phyloP scores from a whole-genome alignment of 1,284 basidiomycete genomes.

The Leucoagaricus sp. region DNA sequence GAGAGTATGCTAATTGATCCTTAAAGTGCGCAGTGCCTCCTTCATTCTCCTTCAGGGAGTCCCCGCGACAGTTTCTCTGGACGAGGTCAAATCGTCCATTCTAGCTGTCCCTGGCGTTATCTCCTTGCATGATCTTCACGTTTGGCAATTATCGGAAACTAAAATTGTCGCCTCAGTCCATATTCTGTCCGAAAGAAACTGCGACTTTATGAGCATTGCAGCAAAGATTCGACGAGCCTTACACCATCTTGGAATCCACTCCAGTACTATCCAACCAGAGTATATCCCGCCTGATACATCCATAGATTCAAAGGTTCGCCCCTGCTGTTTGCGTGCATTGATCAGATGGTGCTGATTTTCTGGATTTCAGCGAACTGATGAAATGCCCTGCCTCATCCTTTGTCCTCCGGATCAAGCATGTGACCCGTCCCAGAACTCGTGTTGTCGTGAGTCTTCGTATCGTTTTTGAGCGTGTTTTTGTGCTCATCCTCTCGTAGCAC shows the following conservation, averaged over 20 bases:
- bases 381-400: slow-evolving; percentile 49
- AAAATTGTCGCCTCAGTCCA: slow-evolving; percentile 97
- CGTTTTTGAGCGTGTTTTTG: slow-evolving; percentile 3
- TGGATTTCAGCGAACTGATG: slow-evolving; percentile 36
- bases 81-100: slow-evolving; percentile 83
- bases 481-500: slow-evolving; percentile 36
- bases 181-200: slow-evolving; percentile 78
- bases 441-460: slow-evolving; percentile 67
- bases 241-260: slow-evolving; percentile 94
- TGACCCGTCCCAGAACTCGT: slow-evolving; percentile 69
- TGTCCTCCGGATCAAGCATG: slow-evolving; percentile 69
- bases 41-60: slow-evolving; percentile 98
- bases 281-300: slow-evolving; percentile 56
- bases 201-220: slow-evolving; percentile 92
- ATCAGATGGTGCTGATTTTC: neutral
- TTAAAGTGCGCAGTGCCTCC: slow-evolving; percentile 82
- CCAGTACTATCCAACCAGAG: slow-evolving; percentile 87
- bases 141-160: slow-evolving; percentile 80
- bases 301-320: slow-evolving; percentile 38
- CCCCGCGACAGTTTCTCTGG: slow-evolving; percentile 86
- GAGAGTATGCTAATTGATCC: slow-evolving; percentile 11
- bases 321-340: neutral
- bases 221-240: slow-evolving; percentile 81
- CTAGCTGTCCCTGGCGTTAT: slow-evolving; percentile 84
- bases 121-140: slow-evolving; percentile 93